Percentiles rank a stretch among this genome's conserved stretches.
Conservation (phyloP, 768 basidiomycete genomes). For the Paxillus involutus region DNA sequence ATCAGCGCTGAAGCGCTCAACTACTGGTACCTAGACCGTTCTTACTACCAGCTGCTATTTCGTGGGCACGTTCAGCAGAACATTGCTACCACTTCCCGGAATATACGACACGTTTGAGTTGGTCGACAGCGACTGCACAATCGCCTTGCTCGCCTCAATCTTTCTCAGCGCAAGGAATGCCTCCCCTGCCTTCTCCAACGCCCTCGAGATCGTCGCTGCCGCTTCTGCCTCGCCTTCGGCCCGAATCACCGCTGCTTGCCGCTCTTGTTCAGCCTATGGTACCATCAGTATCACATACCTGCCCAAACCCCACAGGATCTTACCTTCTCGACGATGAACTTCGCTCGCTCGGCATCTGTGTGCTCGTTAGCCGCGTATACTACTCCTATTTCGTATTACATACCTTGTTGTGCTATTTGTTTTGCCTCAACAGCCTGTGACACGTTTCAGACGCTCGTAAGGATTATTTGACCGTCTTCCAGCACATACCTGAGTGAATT, state of each 20-base stretch:
- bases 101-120: slow-evolving; percentile 91
- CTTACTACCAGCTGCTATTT: slow-evolving; percentile 19
- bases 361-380: slow-evolving; percentile 13
- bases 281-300: slow-evolving; percentile 18
- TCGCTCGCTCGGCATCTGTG: slow-evolving; percentile 95
- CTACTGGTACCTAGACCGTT: background rate
- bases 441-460: background rate
- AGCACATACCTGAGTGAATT: slow-evolving; percentile 69
- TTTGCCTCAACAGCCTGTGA: slow-evolving; percentile 94
- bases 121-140: slow-evolving; percentile 77
- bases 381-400: slow-evolving; percentile 7
- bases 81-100: slow-evolving; percentile 75
- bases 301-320: slow-evolving; percentile 8
- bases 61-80: slow-evolving; percentile 80
- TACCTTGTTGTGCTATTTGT: slow-evolving; percentile 98
- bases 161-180: slow-evolving; percentile 93
- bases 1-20: no score
- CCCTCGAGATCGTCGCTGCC: slow-evolving; percentile 86
- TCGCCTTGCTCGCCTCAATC: slow-evolving; percentile 98
- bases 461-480: background rate
- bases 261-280: slow-evolving; percentile 92
- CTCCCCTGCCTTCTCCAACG: slow-evolving; percentile 92
- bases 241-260: slow-evolving; percentile 96
- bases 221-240: slow-evolving; percentile 99
- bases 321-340: slow-evolving; percentile 99